Evolutionary conservation across 2,329 filamentous ascomycete species (phyloP), one percentile per base, ranked within the genome.

Genomic region (Cercospora zeae-maydis): DNA sequence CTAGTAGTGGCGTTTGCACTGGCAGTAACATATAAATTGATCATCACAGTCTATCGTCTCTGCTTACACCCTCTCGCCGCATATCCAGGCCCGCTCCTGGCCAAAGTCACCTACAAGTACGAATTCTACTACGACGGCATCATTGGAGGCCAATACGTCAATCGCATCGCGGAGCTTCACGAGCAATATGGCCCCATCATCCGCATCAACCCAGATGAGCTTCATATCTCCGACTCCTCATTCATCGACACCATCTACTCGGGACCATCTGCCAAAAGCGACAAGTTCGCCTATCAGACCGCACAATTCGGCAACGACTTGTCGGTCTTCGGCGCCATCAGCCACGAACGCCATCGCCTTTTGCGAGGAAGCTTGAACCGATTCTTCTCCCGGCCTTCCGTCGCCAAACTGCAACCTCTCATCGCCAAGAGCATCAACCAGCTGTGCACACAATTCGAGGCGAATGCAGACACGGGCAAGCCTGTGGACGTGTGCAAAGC

Each of bases 71-170:
- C 66, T 19, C 57, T 67, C 11, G 51, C 63, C 4, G 60, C 36
- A 27, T 63, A 63, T 16, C 61, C 63, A 6, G 61, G 63, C 21
- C 66, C 63, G 31, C 59, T 45, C 52, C 27, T 63, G 10, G 63
- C 63, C 39, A 55, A 58, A 4, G 39, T n/a, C 16, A 61, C 52
- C 11, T 53, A 52, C 27, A 54, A 52, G 55, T 66, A 64, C 52
- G 64, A 66, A 58, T 59, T 62, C 55, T 66, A 66, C 37, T 62
- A 66, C 55, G 62, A 66, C 54, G 64, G 58, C 27, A 33, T 64
- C 14, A 56, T 60, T 2, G 52, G 59, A 53, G 60, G 59, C 27
- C 45, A 63, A 30, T 66, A 54, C 24, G 47, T 36, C n/a, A 61
- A 19, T 14, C 33, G 36, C n/a, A 64, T 64, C 30, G 10, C 33